phyloP scores from a whole-genome alignment of 169 alveolate genomes.

The Theileria orientalis region DNA sequence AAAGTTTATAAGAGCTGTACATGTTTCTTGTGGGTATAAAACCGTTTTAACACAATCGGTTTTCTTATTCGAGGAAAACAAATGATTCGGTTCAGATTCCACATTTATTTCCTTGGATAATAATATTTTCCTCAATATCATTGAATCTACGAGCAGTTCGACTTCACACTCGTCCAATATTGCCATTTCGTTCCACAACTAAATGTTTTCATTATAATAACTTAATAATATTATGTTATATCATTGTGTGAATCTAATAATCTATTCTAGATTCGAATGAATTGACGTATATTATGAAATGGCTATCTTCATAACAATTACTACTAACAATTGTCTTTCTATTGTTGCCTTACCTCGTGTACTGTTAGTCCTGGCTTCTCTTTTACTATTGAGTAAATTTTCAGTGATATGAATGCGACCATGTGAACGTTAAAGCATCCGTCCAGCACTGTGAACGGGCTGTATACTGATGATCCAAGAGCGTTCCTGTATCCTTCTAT shows the following conservation, averaged over 20 bases:
- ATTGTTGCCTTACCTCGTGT: conserved; percentile 38
- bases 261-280: too few species aligned
- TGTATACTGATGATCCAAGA: neutral
- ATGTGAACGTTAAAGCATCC: conserved; percentile 36
- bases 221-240: too few species aligned
- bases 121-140: conserved; percentile 26
- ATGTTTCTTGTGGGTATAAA: conserved; percentile 27
- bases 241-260: too few species aligned
- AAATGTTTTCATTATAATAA: too few species aligned
- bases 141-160: conserved; percentile 16
- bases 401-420: conserved; percentile 45
- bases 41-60: conserved; percentile 7
- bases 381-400: conserved; percentile 21
- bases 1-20: conserved; percentile 26
- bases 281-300: too few species aligned
- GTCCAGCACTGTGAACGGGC: conserved; percentile 30
- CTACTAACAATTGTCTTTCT: neutral
- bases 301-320: too few species aligned
- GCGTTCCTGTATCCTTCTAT: neutral
- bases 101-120: neutral
- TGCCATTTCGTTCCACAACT: conserved; percentile 63
- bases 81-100: neutral
- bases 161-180: conserved; percentile 64
- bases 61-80: too few species aligned
- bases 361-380: conserved; percentile 51